phyloP scores from a whole-genome alignment of 441 rosid genomes.

The Erodium chrysanthum region DNA sequence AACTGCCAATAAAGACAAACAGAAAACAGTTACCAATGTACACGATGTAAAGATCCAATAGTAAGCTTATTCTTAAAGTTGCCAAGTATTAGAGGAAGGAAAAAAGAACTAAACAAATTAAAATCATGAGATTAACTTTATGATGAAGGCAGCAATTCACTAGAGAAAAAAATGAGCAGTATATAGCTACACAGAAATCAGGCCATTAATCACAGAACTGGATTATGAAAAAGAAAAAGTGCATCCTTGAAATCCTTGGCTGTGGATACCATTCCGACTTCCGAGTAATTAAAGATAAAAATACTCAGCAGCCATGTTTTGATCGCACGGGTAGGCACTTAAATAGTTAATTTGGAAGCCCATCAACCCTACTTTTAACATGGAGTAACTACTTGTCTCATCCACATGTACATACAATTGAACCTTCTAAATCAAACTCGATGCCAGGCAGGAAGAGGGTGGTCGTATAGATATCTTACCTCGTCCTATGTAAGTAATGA shows the following conservation, averaged over 20 bases:
- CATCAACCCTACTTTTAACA: background rate
- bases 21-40: slow-evolving; percentile 14
- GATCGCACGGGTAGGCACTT: background rate
- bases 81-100: too few species aligned
- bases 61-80: background rate
- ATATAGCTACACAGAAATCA: background rate
- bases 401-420: background rate
- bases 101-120: background rate
- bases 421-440: background rate
- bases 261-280: background rate
- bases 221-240: background rate
- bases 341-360: background rate
- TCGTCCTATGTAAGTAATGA: background rate
- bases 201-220: background rate
- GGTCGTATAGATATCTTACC: background rate
- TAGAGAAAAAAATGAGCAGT: background rate
- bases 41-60: slow-evolving; percentile 9
- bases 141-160: background rate
- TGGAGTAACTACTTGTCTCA: background rate
- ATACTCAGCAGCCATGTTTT: too few species aligned
- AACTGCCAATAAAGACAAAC: slow-evolving; percentile 39
- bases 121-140: background rate
- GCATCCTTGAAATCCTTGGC: background rate
- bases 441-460: background rate
- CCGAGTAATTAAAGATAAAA: background rate